These are phyloP conservation scores for Sporopachydermia quercuum DNA, from an alignment of 805 yeast species.

Conservation along the genomic window DNA sequence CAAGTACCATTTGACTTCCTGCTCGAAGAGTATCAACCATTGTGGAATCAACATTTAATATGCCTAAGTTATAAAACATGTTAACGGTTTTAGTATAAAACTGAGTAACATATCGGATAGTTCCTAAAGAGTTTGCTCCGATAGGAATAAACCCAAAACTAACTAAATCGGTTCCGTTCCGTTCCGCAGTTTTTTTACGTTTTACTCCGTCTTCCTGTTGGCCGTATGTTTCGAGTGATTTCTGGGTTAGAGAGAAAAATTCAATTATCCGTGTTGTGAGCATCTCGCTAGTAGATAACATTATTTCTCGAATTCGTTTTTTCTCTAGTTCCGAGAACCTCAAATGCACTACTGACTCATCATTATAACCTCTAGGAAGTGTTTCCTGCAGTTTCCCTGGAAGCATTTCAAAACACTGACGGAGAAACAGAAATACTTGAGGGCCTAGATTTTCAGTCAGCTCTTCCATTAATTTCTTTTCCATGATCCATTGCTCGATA, in stretches of 20 bases:
- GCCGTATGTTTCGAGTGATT: background rate
- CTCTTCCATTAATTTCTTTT: conserved; percentile 27
- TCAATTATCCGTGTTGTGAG: conserved; percentile 14
- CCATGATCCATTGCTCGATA: conserved; percentile 44
- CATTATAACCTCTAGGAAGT: conserved; percentile 27
- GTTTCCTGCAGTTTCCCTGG: conserved; percentile 30
- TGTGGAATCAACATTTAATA: conserved; percentile 25
- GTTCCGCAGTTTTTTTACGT: conserved; percentile 3
- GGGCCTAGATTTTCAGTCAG: conserved; percentile 22
- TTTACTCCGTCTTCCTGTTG: background rate
- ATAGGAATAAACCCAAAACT: conserved; percentile 50
- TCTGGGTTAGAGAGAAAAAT: conserved; percentile 10
- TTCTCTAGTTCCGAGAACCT: conserved; percentile 29
- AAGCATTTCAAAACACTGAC: conserved; percentile 37
- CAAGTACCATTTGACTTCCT: conserved; percentile 23
- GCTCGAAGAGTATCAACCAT: conserved; percentile 23
- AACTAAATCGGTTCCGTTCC: conserved; percentile 5
- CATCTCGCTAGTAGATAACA: conserved; percentile 22
- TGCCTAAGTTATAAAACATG: conserved; percentile 28
- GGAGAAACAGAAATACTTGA: conserved; percentile 37
- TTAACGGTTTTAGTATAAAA: conserved; percentile 29
- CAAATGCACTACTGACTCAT: conserved; percentile 23
- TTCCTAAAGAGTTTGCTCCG: conserved; percentile 44
- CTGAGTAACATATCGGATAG: conserved; percentile 34
- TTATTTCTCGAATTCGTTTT: conserved; percentile 23